phyloP scores from a whole-genome alignment of 495 filamentous ascomycete species.

The Tuber umbilicatum region DNA sequence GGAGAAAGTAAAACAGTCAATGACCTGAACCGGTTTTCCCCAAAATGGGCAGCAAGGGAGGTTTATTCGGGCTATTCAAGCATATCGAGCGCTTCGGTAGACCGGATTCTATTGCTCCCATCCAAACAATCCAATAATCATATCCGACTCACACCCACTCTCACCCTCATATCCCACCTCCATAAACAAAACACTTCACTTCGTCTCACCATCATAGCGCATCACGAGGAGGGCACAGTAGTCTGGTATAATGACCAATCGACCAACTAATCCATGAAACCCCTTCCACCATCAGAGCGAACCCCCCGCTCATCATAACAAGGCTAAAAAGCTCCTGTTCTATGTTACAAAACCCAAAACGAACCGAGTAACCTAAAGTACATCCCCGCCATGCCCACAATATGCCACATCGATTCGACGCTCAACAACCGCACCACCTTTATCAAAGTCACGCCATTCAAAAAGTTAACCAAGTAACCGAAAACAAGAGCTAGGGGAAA shows the following conservation, averaged over 20 bases:
- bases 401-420: neutral
- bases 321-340: neutral
- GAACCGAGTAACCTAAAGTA: conserved; percentile 7
- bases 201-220: neutral
- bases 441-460: conserved; percentile 15
- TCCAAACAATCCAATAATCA: neutral
- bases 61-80: too few relatives aligned
- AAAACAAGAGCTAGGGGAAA: neutral
- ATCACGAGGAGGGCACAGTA: neutral
- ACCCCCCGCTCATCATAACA: neutral
- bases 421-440: neutral
- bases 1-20: too few relatives aligned
- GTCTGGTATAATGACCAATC: neutral
- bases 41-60: too few relatives aligned
- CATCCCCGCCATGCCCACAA: conserved; percentile 2
- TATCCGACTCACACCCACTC: neutral
- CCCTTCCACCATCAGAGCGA: neutral
- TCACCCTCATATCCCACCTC: neutral
- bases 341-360: neutral
- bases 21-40: too few relatives aligned
- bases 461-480: conserved; percentile 7
- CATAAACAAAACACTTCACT: neutral
- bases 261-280: neutral
- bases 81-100: too few relatives aligned
- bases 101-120: too few relatives aligned